A percentile compares a stretch with the other conserved stretches of the same genome.
These are phyloP conservation scores for Colletotrichum sp. DNA, from an alignment of 2,329 filamentous ascomycete genomes.

Conservation along the genomic window DNA sequence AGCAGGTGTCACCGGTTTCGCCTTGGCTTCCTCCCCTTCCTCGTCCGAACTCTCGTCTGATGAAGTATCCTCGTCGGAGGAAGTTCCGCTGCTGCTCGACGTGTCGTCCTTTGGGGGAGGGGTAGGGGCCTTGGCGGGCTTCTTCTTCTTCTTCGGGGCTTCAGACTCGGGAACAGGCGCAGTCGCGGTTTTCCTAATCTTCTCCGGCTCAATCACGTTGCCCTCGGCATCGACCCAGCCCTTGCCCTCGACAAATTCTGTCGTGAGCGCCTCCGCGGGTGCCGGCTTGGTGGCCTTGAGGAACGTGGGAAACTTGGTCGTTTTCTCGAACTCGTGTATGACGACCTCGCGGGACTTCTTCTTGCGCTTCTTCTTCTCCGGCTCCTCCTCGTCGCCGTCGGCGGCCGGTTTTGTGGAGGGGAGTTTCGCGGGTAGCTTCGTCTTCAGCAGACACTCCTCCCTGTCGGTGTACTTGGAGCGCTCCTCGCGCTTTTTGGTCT, in stretches of 20 bases:
- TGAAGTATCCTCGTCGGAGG: slow-evolving; percentile 33
- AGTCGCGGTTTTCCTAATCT: slow-evolving; percentile 36
- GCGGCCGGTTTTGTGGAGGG: slow-evolving; percentile 48
- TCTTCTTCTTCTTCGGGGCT: slow-evolving; percentile 22
- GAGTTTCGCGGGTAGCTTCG: slow-evolving; percentile 60
- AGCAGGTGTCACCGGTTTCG: slow-evolving; percentile 7
- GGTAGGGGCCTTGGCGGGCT: slow-evolving; percentile 12
- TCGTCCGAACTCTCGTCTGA: slow-evolving; percentile 36
- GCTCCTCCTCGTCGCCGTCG: slow-evolving; percentile 43
- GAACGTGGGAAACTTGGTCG: slow-evolving; percentile 82
- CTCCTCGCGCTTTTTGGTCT: slow-evolving; percentile 60
- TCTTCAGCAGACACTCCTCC: slow-evolving; percentile 85
- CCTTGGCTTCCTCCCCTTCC: slow-evolving; percentile 24
- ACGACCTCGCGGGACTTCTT: slow-evolving; percentile 67
- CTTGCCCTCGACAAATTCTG: slow-evolving; percentile 78
- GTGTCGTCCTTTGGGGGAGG: slow-evolving; percentile 28
- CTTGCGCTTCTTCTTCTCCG: slow-evolving; percentile 58
- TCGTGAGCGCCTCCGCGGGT: slow-evolving; percentile 46
- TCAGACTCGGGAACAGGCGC: slow-evolving; percentile 27
- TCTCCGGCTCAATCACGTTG: slow-evolving; percentile 71
- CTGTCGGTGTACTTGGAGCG: slow-evolving; percentile 83
- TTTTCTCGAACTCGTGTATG: slow-evolving; percentile 90
- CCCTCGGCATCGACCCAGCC: slow-evolving; percentile 88
- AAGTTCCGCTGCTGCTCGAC: slow-evolving; percentile 44
- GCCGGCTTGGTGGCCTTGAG: slow-evolving; percentile 63